Evolutionary conservation across 1,139 yeast species (phyloP).

Genomic region (Scheffersomyces insectosa): DNA sequence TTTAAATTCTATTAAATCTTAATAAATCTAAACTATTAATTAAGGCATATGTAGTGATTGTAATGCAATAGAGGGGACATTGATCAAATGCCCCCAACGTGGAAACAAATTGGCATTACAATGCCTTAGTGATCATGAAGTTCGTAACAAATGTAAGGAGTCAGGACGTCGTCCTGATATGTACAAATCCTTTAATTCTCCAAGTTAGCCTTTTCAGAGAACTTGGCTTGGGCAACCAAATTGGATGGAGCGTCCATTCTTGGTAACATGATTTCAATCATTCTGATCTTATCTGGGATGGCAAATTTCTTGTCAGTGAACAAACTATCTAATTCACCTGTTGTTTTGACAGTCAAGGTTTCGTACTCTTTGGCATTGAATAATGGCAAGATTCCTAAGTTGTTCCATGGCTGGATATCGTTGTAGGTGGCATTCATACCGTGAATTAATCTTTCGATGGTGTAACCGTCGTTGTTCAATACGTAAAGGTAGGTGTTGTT

Average conservation of each 20-base stretch:
- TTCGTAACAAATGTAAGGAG: too few relatives aligned
- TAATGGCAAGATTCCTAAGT: slow-evolving; percentile 29
- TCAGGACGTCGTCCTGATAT: too few relatives aligned
- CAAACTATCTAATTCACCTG: slow-evolving; percentile 27
- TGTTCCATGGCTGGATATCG: slow-evolving; percentile 43
- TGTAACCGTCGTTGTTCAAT: slow-evolving; percentile 41
- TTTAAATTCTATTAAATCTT: too few relatives aligned
- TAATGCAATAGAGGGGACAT: too few relatives aligned
- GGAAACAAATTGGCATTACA: too few relatives aligned
- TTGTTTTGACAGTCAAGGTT: slow-evolving; percentile 23
- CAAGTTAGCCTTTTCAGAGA: slow-evolving; percentile 68
- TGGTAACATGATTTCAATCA: slow-evolving; percentile 37
- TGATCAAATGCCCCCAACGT: too few relatives aligned
- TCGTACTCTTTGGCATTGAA: slow-evolving; percentile 34
- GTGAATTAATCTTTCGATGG: slow-evolving; percentile 42
- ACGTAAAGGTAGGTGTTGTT: slow-evolving; percentile 34
- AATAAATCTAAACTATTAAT: too few relatives aligned
- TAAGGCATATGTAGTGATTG: too few relatives aligned
- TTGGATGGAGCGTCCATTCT: slow-evolving; percentile 40
- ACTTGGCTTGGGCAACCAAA: slow-evolving; percentile 65
- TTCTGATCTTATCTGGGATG: slow-evolving; percentile 31
- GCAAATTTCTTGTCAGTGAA: slow-evolving; percentile 29
- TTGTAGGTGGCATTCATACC: slow-evolving; percentile 37
- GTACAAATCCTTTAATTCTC: slow-evolving; percentile 13
- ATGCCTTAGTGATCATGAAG: too few relatives aligned